Evolutionary conservation across 495 filamentous ascomycete species (phyloP), one percentile per base, ranked within the genome.

Genomic region (Parathielavia hyrcaniae): DNA sequence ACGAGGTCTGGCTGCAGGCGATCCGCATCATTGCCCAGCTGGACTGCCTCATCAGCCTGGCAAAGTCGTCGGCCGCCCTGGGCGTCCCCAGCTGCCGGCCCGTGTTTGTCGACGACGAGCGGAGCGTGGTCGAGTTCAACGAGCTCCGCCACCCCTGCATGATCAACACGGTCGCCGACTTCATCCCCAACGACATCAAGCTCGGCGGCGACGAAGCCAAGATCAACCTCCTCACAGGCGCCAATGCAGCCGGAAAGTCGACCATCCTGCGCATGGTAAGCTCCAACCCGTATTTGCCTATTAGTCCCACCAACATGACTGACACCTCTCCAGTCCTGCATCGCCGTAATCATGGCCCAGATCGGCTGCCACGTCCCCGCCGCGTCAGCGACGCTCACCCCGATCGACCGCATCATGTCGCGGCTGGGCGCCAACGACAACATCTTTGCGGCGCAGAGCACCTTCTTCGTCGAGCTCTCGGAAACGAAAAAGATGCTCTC

Each of bases 401-500:
- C 93, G 0, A 80, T 92, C 32, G 95, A 99, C 69, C 88, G 93
- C 44, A 97, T 99, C 77, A 99, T 99, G 95, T 96, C 91, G 6
- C 90, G 95, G 22, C 87, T 99, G 0, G 95, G 95, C 14, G 95
- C 95, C 48, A 96, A 97, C 67, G 93, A 99, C 80, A 96, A 97
- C 73, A 97, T 99, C 69, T 97, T 99, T 67, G 95, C 92, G 22
- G 90, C 92, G 4, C 95, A 99, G 73, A 91, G 86, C 23, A 99
- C 93, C 34, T 99, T 99, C 81, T 97, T 99, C 69, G 92, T 99
- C 48, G 93, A 99, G 71, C 79, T 99, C 9, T 88, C 91, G 5
- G 95, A 99, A 67, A 99, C 93, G 10, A 96, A 97, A 75, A 97
- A 97, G 77, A 99, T 99, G 52, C 84, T 99, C 4, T 83, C 88